Conservation (phyloP, 495 filamentous ascomycete genomes). For the Hypomontagnella monticulosa region DNA sequence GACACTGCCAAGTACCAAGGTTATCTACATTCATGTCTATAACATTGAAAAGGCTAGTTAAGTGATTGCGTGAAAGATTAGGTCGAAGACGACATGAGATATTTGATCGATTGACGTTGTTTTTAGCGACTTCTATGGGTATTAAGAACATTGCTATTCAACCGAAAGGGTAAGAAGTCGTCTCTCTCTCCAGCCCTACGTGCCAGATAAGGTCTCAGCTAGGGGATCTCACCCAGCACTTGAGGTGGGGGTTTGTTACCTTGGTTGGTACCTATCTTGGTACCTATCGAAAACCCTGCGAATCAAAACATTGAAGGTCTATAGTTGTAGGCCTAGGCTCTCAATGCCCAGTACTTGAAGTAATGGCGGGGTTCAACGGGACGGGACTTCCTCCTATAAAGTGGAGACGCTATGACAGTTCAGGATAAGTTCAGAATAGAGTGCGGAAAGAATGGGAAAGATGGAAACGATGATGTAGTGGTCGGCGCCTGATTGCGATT, state of each 20-base stretch:
- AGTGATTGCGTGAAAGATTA: too few relatives aligned
- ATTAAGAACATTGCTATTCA: not conserved
- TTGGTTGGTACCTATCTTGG: too few relatives aligned
- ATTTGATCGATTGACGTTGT: too few relatives aligned
- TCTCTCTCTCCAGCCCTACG: conserved; percentile 24
- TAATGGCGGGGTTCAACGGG: conserved; percentile 29
- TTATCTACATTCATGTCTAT: too few relatives aligned
- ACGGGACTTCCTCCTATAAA: conserved; percentile 31
- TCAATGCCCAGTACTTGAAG: too few relatives aligned
- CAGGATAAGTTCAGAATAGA: not conserved
- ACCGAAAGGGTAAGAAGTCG: not conserved
- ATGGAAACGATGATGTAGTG: conserved; percentile 33
- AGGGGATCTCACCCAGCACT: conserved; percentile 25
- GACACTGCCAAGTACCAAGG: not conserved
- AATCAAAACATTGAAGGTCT: conserved; percentile 13
- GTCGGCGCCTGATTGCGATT: conserved; percentile 28
- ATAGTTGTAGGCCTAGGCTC: conserved; percentile 27
- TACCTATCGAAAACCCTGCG: conserved; percentile 20
- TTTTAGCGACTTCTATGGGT: too few relatives aligned
- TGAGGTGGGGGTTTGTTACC: conserved; percentile 24
- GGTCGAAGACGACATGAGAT: too few relatives aligned
- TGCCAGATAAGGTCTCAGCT: conserved; percentile 31
- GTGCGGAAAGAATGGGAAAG: conserved; percentile 11
- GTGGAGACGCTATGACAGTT: conserved; percentile 17
- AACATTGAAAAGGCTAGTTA: not conserved